Evolutionary conservation across 2,329 filamentous ascomycete species (phyloP), one percentile per base, ranked within the genome.

Genomic region (Bipolaris bicolor): DNA sequence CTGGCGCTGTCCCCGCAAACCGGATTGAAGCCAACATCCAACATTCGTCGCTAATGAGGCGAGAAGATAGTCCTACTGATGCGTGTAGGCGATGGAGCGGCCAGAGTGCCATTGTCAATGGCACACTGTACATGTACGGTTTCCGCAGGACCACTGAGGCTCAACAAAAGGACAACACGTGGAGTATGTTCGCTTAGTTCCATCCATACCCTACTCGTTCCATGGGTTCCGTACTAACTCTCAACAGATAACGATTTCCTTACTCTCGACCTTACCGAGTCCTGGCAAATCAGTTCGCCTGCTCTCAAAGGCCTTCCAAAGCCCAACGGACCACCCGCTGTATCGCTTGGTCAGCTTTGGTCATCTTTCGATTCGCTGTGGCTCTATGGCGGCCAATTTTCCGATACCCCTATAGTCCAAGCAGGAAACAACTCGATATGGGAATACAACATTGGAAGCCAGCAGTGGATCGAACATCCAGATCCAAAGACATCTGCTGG

Each of bases 341-440:
- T 93, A 11, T 84, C 89, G 0, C 83, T 90, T 43, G 90, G 90
- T n/a, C 89, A 88, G 62, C 81, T 93, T 1, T 93, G 90, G 90
- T 86, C 88, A 67, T 89, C 90, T 44, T 86, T 86, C 68, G 81
- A 87, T 52, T 86, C 85, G 11, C 79, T 93, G 0, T 92, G 84
- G 69, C 81, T 92, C 3, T 93, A 92, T 64, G 90, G 90, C 16
- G 90, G 90, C 16, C 82, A 91, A 64, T 91, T 88, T 66, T 88
- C 88, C 0, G 88, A 90, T 63, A 82, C 80, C 13, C 87, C 88
- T 0, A 76, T 79, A 6, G 78, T 76, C 5, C 76, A 83, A 0
- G 89, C 90, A 0, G 78, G 80, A 1, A 78, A 85, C 0, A 84
- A 88, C 50, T 86, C 88, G 0, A 79, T 88, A 1, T 92, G 90